Conservation (phyloP, 192 early-diverging fungal species). For the Haplosporangium gracile region DNA sequence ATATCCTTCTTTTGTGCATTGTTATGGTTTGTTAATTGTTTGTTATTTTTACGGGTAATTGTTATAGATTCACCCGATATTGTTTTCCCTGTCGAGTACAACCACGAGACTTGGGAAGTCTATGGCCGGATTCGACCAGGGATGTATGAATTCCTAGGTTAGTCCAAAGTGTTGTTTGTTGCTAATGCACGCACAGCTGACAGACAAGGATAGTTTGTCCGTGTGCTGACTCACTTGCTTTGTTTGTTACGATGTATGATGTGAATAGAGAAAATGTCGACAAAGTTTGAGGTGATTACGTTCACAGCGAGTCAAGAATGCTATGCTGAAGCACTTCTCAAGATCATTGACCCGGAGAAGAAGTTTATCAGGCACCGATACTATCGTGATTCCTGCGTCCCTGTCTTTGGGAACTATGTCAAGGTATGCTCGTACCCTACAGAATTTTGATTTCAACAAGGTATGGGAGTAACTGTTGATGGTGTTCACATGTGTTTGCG, state of each 20-base stretch:
- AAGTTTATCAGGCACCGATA: conserved; percentile 74
- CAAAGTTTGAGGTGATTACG: conserved; percentile 77
- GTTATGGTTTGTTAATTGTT: neutral
- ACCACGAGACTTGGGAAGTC: conserved; percentile 71
- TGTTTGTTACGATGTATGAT: neutral
- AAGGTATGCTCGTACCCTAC: conserved; percentile 45
- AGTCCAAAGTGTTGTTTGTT: neutral
- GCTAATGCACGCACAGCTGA: neutral
- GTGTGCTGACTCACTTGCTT: neutral
- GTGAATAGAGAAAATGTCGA: conserved; percentile 58
- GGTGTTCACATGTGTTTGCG: neutral
- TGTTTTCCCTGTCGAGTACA: conserved; percentile 75
- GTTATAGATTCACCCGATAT: conserved; percentile 69
- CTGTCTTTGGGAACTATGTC: conserved; percentile 75
- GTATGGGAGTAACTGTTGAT: neutral
- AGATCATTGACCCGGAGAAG: conserved; percentile 74
- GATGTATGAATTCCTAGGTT: conserved; percentile 70
- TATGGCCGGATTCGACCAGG: conserved; percentile 79
- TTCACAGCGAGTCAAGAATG: conserved; percentile 83
- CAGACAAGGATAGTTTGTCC: neutral
- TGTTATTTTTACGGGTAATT: neutral
- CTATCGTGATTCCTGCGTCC: conserved; percentile 77
- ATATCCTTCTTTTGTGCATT: neutral
- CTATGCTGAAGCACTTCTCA: conserved; percentile 75
- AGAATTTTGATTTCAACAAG: neutral